Percentiles rank a stretch among this genome's conserved stretches.
These are phyloP conservation scores for Inga leiocalycina DNA, from an alignment of 306 rosid species.

Conservation along the genomic window DNA sequence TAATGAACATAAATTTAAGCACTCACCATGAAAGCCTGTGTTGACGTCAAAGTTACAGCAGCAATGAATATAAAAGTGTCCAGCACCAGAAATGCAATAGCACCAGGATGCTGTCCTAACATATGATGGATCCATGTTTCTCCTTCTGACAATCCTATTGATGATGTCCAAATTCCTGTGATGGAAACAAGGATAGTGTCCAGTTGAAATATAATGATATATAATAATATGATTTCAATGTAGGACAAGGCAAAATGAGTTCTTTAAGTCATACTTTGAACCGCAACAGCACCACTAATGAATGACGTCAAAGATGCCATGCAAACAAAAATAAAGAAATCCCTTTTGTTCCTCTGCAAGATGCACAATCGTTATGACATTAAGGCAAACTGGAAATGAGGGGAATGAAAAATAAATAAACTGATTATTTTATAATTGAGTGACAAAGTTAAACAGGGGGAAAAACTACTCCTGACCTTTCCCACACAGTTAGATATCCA, in stretches of 20 bases:
- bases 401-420: background rate
- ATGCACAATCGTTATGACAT: slow-evolving; percentile 39
- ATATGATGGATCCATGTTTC: slow-evolving; percentile 70
- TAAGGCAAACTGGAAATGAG: slow-evolving; percentile 25
- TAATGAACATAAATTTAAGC: slow-evolving; percentile 24
- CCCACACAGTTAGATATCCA: slow-evolving; percentile 99
- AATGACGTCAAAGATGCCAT: slow-evolving; percentile 62
- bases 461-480: slow-evolving; percentile 57
- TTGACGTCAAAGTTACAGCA: slow-evolving; percentile 57
- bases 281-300: slow-evolving; percentile 49
- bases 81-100: slow-evolving; percentile 61
- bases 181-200: slow-evolving; percentile 38
- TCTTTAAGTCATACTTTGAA: slow-evolving; percentile 68
- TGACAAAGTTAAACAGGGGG: slow-evolving; percentile 2
- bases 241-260: slow-evolving; percentile 30
- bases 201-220: slow-evolving; percentile 30
- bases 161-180: slow-evolving; percentile 72
- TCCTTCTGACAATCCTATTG: slow-evolving; percentile 48
- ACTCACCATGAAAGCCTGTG: slow-evolving; percentile 81
- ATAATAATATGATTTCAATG: slow-evolving; percentile 30
- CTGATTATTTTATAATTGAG: slow-evolving; percentile 4
- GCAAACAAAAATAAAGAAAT: slow-evolving; percentile 81
- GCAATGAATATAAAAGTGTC: slow-evolving; percentile 53
- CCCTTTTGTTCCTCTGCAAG: slow-evolving; percentile 93
- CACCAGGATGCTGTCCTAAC: slow-evolving; percentile 63